A percentile compares a stretch with the other conserved stretches of the same genome.
Conservation (phyloP, 108 stramenopile genomes). For the Stephanodiscus triporus region DNA sequence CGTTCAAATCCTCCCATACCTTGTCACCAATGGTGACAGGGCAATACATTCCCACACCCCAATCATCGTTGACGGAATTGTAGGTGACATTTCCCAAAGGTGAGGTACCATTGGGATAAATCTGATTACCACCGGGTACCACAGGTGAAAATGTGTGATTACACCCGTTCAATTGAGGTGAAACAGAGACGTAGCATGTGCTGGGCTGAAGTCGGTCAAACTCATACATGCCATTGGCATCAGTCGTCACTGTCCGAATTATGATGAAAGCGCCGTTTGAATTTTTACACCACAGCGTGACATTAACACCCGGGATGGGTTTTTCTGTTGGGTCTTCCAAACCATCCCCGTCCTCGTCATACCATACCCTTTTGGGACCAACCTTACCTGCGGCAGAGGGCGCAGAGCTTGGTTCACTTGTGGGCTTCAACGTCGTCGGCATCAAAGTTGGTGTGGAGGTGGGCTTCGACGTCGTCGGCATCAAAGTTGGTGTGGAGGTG, state of each 20-base stretch:
- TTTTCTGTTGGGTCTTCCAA: slow-evolving; percentile 30
- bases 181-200: slow-evolving; percentile 28
- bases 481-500: background rate
- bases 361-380: slow-evolving; percentile 34
- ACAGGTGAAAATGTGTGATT: slow-evolving; percentile 8
- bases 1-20: slow-evolving; percentile 50
- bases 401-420: slow-evolving; percentile 6
- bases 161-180: slow-evolving; percentile 5
- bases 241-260: slow-evolving; percentile 26
- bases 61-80: slow-evolving; percentile 4
- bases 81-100: slow-evolving; percentile 1
- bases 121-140: slow-evolving; percentile 4
- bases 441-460: too few species aligned
- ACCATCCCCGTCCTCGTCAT: slow-evolving; percentile 40
- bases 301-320: slow-evolving; percentile 23
- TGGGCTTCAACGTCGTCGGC: background rate
- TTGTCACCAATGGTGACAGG: slow-evolving; percentile 46
- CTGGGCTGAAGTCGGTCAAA: slow-evolving; percentile 15
- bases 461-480: background rate
- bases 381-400: slow-evolving; percentile 11
- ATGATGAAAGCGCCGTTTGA: slow-evolving; percentile 6
- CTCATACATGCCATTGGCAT: slow-evolving; percentile 27
- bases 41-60: slow-evolving; percentile 34
- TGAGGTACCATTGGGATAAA: slow-evolving; percentile 15
- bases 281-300: slow-evolving; percentile 11